Percentiles rank a stretch among this genome's conserved stretches.
Evolutionary conservation across 164 flowering plant genomes (phyloP).

Genomic region (Annona squamosa): DNA sequence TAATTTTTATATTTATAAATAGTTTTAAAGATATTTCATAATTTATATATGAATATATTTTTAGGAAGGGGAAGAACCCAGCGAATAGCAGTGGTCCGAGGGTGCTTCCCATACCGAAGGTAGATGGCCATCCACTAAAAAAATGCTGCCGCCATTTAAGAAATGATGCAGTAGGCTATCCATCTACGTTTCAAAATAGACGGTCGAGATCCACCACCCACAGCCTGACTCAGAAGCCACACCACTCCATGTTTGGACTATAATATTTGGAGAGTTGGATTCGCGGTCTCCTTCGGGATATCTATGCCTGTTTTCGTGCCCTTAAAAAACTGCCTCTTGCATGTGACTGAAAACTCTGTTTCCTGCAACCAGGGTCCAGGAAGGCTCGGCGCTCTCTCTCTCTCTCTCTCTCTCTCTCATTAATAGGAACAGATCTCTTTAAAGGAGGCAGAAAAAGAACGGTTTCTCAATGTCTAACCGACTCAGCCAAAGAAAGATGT

Average conservation of each 20-base stretch:
- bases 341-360: conserved; percentile 16
- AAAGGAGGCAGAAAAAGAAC: neutral
- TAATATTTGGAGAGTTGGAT: neutral
- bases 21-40: too few relatives aligned
- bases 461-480: conserved; percentile 1
- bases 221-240: neutral
- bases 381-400: neutral
- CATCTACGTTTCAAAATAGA: neutral
- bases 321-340: conserved; percentile 7
- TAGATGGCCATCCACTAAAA: neutral
- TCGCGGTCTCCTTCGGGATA: neutral
- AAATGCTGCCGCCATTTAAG: neutral
- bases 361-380: conserved; percentile 1
- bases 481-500: conserved; percentile 1
- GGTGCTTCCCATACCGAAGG: too few relatives aligned
- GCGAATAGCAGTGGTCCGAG: too few relatives aligned
- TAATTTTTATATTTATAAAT: too few relatives aligned
- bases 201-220: neutral
- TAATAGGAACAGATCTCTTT: neutral
- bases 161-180: neutral
- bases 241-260: neutral
- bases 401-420: conserved; percentile 1
- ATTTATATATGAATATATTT: too few relatives aligned
- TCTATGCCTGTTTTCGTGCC: neutral
- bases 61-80: too few relatives aligned